These are phyloP conservation scores for Lactifluus echinatus DNA, from an alignment of 768 basidiomycete species.

Conservation along the genomic window DNA sequence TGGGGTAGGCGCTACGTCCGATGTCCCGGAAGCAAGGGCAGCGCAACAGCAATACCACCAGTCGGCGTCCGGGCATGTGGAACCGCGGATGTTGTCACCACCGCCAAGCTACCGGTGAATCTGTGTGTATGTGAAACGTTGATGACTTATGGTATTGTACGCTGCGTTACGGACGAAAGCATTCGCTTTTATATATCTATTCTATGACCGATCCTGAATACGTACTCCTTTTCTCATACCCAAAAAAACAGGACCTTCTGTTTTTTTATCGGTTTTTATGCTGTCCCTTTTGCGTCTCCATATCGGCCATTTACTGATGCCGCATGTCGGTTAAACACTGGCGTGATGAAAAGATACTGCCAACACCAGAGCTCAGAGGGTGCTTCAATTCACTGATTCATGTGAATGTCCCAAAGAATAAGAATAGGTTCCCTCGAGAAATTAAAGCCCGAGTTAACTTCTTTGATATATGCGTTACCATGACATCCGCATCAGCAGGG, in stretches of 20 bases:
- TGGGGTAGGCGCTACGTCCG: background rate
- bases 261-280: background rate
- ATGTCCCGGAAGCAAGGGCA: background rate
- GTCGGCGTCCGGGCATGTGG: background rate
- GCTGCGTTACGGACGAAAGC: background rate
- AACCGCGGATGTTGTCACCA: background rate
- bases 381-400: background rate
- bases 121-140: background rate
- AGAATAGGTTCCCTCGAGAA: too few species aligned
- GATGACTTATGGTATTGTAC: background rate
- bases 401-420: background rate
- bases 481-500: constrained; percentile 70
- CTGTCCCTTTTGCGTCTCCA: background rate
- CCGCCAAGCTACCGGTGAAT: constrained; percentile 7
- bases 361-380: background rate
- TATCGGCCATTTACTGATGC: background rate
- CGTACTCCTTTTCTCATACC: background rate
- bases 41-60: background rate
- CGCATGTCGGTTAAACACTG: too few species aligned
- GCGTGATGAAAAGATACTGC: too few species aligned
- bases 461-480: constrained; percentile 29
- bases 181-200: too few species aligned
- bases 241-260: background rate
- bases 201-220: too few species aligned
- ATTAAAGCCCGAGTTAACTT: constrained; percentile 44